phyloP scores from a whole-genome alignment of 257 asterid genomes.

The Scutellaria baicalensis region DNA sequence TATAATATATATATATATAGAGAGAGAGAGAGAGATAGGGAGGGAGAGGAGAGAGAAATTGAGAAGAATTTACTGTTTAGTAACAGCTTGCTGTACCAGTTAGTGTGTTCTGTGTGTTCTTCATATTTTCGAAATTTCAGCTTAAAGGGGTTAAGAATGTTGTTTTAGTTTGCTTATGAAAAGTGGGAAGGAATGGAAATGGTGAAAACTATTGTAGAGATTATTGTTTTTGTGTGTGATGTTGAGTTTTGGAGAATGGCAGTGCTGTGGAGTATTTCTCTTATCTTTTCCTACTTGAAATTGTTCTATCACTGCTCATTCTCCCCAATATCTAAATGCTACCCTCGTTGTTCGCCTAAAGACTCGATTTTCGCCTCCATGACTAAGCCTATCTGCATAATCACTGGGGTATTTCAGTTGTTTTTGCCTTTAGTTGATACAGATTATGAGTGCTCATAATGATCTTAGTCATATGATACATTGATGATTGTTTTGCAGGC shows the following conservation, averaged over 20 bases:
- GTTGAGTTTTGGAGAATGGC: conserved; percentile 73
- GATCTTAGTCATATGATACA: not conserved
- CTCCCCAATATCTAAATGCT: conserved; percentile 8
- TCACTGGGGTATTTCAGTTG: conserved; percentile 66
- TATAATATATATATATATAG: not conserved
- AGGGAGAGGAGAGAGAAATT: not conserved
- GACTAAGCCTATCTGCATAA: conserved; percentile 54
- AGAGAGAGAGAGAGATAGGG: too few species aligned
- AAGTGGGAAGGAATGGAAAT: conserved; percentile 18
- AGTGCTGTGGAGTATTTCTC: conserved; percentile 53
- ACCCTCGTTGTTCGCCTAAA: conserved; percentile 24
- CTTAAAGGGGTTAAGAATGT: not conserved
- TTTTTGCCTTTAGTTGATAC: not conserved
- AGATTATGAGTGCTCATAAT: not conserved
- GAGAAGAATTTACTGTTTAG: not conserved
- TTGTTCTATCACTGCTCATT: conserved; percentile 26
- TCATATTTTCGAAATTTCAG: not conserved
- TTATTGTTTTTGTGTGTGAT: conserved; percentile 30
- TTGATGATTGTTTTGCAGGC: conserved; percentile 40
- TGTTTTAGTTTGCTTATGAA: not conserved
- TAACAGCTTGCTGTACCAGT: not conserved
- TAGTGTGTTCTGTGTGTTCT: not conserved
- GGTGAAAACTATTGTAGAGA: conserved; percentile 24
- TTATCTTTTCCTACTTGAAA: conserved; percentile 43
- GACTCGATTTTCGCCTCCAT: not conserved